Evolutionary conservation across 495 filamentous ascomycete species (phyloP), one percentile per base, ranked within the genome.

Genomic region (Melanomma pulvis-pyrius): DNA sequence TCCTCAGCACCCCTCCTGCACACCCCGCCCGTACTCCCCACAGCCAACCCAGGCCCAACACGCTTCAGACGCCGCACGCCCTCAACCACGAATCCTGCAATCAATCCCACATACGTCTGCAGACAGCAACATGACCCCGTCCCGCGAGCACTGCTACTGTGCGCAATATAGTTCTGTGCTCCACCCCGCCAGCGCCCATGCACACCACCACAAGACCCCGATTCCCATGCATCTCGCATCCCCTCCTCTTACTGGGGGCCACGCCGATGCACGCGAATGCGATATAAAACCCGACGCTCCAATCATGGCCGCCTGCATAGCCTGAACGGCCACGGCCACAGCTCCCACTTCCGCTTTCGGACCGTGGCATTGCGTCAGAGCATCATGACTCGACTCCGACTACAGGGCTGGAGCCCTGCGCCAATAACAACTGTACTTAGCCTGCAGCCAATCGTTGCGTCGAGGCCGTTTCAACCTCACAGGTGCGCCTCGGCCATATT

Each of bases 221-320:
- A 44, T 36, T 11, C 52, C 48, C 13, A 51, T 26, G 46, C 26
- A 22, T 55, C 52, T 55, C 30, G 22, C 25, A 7, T 30, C 50
- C 47, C 47, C 50, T 6, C 50, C 2, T 29, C 19, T 34, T 4
- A 19, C 44, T 4, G 4, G 44, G 44, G 22, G 17, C 21, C 8
- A 24, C 21, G 44, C 44, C 17, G 30, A 28, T 22, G 21, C 11
- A 28, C 13, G 21, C 9, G 2, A 22, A 11, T 7, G 21, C n/a
- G 4, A 32, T 32, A 34, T 32, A 6, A 54, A 60, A 3, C 44
- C 57, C 57, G 57, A 48, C 26, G 13, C 22, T 2, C 59, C 47
- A 61, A 61, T 61, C 47, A 19, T 46, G 11, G 3, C 12, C 1
- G 32, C 12, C 1, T 25, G 32, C 55, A 58, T 44, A 60, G 57